Evolutionary conservation across 2,329 filamentous ascomycete genomes (phyloP).

Genomic region (Fusarium torreyae): DNA sequence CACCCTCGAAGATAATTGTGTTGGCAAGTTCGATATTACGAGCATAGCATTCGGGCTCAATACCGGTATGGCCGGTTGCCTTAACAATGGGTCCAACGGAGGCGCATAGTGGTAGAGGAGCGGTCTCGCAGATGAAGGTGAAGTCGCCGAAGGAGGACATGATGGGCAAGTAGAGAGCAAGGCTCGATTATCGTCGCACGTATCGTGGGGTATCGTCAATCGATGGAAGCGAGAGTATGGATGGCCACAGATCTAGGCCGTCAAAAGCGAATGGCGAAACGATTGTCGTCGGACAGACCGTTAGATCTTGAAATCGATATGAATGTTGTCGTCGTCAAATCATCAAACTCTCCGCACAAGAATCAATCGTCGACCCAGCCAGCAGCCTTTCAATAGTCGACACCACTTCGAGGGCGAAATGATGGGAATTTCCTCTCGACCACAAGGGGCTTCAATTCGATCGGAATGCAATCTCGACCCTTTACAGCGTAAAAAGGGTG

Average conservation of each 20-base stretch:
- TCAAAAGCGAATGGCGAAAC: conserved; percentile 9
- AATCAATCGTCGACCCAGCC: conserved; percentile 13
- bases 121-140: conserved; percentile 85
- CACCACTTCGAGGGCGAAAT: conserved; percentile 23
- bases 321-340: conserved; percentile 22
- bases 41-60: conserved; percentile 92
- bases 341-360: conserved; percentile 16
- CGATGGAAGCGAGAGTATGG: conserved; percentile 6
- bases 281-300: conserved; percentile 11
- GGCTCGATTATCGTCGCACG: conserved; percentile 11
- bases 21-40: conserved; percentile 96
- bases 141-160: conserved; percentile 95
- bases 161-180: conserved; percentile 45
- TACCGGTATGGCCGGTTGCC: conserved; percentile 79
- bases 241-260: background rate
- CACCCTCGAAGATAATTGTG: conserved; percentile 97
- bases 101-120: conserved; percentile 88
- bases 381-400: conserved; percentile 18
- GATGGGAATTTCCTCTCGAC: conserved; percentile 2
- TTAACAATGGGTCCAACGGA: conserved; percentile 82
- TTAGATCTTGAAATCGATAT: conserved; percentile 10
- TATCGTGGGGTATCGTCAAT: conserved; percentile 7
- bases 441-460: conserved; percentile 14
- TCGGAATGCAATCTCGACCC: conserved; percentile 42
- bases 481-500: conserved; percentile 22